Evolutionary conservation across 257 asterid species (phyloP).

Genomic region (Rubia yunnanensis): DNA sequence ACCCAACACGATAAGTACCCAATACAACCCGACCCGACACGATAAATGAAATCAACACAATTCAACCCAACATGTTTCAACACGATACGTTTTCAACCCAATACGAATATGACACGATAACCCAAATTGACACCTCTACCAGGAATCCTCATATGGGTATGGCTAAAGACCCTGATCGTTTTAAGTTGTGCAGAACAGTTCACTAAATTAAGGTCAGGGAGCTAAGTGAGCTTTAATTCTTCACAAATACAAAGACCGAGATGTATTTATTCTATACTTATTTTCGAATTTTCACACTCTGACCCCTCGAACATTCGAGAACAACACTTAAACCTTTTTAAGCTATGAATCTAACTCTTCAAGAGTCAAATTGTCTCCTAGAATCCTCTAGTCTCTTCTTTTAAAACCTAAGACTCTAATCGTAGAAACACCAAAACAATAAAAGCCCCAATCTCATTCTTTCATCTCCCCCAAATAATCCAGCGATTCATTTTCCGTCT

Average conservation of each 20-base stretch:
- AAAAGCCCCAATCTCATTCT: neutral
- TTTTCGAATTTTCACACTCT: neutral
- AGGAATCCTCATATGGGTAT: no score
- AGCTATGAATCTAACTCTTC: no score
- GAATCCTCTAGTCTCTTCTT: conserved; percentile 8
- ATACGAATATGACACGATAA: no score
- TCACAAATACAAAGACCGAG: neutral
- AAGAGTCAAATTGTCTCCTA: neutral
- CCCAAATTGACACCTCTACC: no score
- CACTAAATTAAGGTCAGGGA: no score
- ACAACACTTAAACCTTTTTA: neutral
- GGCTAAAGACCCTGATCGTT: no score
- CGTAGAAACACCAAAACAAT: neutral
- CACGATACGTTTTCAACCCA: no score
- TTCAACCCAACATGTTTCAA: no score
- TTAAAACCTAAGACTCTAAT: neutral
- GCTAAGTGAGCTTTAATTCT: neutral
- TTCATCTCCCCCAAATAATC: neutral
- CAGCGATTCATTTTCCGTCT: neutral
- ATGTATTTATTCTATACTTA: neutral
- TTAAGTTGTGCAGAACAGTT: no score
- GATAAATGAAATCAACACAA: no score
- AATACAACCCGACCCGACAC: no score
- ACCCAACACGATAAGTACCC: no score
- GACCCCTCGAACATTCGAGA: conserved; percentile 8